A percentile compares a stretch with the other conserved stretches of the same genome.
Conservation (phyloP, 192 early-diverging fungal species). For the Podila minutissima region DNA sequence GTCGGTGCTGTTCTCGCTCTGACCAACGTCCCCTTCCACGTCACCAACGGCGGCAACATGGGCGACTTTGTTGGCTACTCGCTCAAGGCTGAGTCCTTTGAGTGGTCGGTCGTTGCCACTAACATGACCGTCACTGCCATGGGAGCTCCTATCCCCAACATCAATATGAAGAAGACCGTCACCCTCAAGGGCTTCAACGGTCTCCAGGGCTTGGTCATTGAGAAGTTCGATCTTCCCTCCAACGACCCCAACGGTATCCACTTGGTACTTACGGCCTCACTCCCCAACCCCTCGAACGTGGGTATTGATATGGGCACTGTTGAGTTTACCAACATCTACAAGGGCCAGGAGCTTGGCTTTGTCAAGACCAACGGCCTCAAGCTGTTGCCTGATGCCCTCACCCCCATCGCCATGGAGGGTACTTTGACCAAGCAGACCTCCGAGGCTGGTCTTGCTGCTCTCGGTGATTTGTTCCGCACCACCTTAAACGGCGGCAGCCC, state of each 20-base stretch:
- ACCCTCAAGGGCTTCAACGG: slow-evolving; percentile 49
- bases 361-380: slow-evolving; percentile 35
- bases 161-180: slow-evolving; percentile 54
- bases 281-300: slow-evolving; percentile 64
- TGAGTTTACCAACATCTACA: slow-evolving; percentile 49
- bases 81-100: slow-evolving; percentile 55
- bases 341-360: slow-evolving; percentile 53
- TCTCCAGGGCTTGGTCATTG: slow-evolving; percentile 33
- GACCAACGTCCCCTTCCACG: slow-evolving; percentile 52
- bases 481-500: slow-evolving; percentile 58
- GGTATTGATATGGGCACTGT: slow-evolving; percentile 61
- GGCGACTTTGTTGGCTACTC: slow-evolving; percentile 59
- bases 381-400: slow-evolving; percentile 19
- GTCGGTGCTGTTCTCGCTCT: slow-evolving; percentile 59
- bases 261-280: slow-evolving; percentile 46
- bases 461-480: slow-evolving; percentile 60
- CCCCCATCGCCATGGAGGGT: slow-evolving; percentile 44
- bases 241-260: slow-evolving; percentile 54
- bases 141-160: slow-evolving; percentile 55
- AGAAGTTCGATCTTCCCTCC: slow-evolving; percentile 41
- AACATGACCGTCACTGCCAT: slow-evolving; percentile 62
- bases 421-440: slow-evolving; percentile 57
- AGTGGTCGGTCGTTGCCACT: slow-evolving; percentile 56
- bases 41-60: slow-evolving; percentile 54
- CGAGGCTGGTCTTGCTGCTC: slow-evolving; percentile 51